Evolutionary conservation across 169 alveolate species (phyloP), one percentile per base, ranked within the genome.

Genomic region (Theileria parva): DNA sequence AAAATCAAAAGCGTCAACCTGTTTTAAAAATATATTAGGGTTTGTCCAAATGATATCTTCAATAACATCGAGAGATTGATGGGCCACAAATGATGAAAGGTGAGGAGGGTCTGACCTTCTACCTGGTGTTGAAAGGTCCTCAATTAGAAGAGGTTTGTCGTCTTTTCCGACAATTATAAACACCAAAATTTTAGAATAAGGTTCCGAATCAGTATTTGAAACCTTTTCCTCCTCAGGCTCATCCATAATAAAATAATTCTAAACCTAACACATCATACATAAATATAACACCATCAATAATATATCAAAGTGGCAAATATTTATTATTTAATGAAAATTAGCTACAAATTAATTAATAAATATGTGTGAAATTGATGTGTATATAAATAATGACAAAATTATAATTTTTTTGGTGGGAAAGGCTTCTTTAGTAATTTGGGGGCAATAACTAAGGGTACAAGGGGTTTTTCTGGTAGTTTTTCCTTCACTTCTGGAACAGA

Each of bases 131-230:
- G 95, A 79, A 23, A 94, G 77, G 75, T 92, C 96, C 57, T 95
- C 97, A 64, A 93, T 95, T 67, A 89, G 86, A 53, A 94, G 77
- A 8, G 97, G 97, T 64, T 81, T 86, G 78, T 94, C 97, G 19
- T 95, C 96, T 79, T 92, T 95, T 28, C 97, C 97, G 23, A 94
- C 95, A 28, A 94, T 93, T 15, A 94, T 86, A n/a, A 94, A 74
- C 37, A 94, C 96, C 59, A 87, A 80, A 12, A 93, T 86, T 71
- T 91, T 77, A 23, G 91, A 32, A 34, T 68, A 68, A 39, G 77
- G 76, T 27, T 64, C 83, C 17, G 69, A 23, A 7, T 74, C 44
- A 9, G 69, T n/a, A 1, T 28, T 71, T 2, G 25, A 66, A 44
- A 72, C 25, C 2, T 67, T 76, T 9, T 50, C 76, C 17, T 65